Evolutionary conservation across 352 stramenopile genomes (phyloP).

Genomic region (Elongisporangium prolatum): DNA sequence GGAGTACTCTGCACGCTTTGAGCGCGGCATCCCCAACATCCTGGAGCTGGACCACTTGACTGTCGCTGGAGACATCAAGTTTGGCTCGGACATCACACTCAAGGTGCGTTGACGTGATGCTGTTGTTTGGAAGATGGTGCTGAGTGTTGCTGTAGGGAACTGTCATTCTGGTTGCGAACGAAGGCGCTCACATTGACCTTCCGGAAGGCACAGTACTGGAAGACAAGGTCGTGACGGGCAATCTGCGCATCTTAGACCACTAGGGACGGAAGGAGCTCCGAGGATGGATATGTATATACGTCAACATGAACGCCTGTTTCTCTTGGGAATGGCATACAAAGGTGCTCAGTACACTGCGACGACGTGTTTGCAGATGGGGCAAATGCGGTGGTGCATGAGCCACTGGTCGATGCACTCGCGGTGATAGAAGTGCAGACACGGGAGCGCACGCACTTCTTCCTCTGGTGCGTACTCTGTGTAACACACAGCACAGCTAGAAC

Average conservation of each 20-base stretch:
- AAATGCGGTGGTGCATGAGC: constrained; percentile 82
- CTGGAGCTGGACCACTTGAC: constrained; percentile 92
- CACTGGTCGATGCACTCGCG: constrained; percentile 89
- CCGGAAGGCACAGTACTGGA: constrained; percentile 90
- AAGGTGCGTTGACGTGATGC: constrained; percentile 49
- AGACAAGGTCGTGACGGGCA: constrained; percentile 94
- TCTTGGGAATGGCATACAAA: background rate
- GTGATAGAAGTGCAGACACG: constrained; percentile 88
- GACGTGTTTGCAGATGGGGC: constrained; percentile 84
- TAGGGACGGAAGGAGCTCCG: constrained; percentile 28
- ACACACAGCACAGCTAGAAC: constrained; percentile 65
- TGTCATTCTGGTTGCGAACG: constrained; percentile 93
- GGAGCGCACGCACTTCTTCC: constrained; percentile 75
- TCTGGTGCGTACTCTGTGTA: constrained; percentile 72
- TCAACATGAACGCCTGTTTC: background rate
- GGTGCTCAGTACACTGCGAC: constrained; percentile 56
- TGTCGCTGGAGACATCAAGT: constrained; percentile 91
- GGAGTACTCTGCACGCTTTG: constrained; percentile 86
- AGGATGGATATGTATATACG: constrained; percentile 1
- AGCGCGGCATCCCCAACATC: constrained; percentile 90
- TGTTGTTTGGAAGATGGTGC: background rate
- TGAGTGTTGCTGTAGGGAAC: constrained; percentile 62
- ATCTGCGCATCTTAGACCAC: constrained; percentile 92
- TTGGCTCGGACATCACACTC: constrained; percentile 89
- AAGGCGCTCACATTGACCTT: constrained; percentile 91